phyloP scores from a whole-genome alignment of 2,329 filamentous ascomycete genomes.

The Aspergillus sp. region DNA sequence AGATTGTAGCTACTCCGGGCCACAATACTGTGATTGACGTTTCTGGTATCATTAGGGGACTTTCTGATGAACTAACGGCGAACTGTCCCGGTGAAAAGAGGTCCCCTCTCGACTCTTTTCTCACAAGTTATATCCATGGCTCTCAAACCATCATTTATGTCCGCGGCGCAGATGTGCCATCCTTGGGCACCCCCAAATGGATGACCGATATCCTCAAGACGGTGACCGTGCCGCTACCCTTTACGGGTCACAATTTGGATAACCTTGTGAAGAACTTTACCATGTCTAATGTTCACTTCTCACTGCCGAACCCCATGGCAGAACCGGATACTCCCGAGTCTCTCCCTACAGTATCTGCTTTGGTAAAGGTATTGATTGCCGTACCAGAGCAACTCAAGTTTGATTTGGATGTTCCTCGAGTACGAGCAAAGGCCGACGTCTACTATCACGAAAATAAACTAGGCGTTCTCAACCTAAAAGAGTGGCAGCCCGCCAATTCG shows the following conservation, averaged over 20 bases:
- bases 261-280: constrained; percentile 86
- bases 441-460: constrained; percentile 76
- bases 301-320: constrained; percentile 75
- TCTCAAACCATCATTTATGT: constrained; percentile 78
- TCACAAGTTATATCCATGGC: constrained; percentile 80
- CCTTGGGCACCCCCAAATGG: constrained; percentile 74
- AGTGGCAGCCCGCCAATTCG: constrained; percentile 85
- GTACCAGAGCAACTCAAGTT: constrained; percentile 87
- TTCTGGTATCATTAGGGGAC: constrained; percentile 67
- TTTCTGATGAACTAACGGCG: constrained; percentile 71
- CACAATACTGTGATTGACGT: constrained; percentile 68
- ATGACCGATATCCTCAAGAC: constrained; percentile 75
- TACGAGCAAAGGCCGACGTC: constrained; percentile 77
- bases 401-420: constrained; percentile 70
- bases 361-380: constrained; percentile 73
- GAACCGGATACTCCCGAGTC: constrained; percentile 71
- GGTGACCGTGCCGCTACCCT: constrained; percentile 78
- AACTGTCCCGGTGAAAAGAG: constrained; percentile 73
- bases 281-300: constrained; percentile 80
- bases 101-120: constrained; percentile 80
- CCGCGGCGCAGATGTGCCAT: constrained; percentile 69
- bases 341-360: constrained; percentile 77
- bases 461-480: constrained; percentile 72
- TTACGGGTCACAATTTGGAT: constrained; percentile 78
- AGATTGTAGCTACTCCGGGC: constrained; percentile 67